Percentiles rank a stretch among this genome's conserved stretches.
These are phyloP conservation scores for Yamadazyma dendronema DNA, from an alignment of 1,139 yeast genomes.

Conservation along the genomic window DNA sequence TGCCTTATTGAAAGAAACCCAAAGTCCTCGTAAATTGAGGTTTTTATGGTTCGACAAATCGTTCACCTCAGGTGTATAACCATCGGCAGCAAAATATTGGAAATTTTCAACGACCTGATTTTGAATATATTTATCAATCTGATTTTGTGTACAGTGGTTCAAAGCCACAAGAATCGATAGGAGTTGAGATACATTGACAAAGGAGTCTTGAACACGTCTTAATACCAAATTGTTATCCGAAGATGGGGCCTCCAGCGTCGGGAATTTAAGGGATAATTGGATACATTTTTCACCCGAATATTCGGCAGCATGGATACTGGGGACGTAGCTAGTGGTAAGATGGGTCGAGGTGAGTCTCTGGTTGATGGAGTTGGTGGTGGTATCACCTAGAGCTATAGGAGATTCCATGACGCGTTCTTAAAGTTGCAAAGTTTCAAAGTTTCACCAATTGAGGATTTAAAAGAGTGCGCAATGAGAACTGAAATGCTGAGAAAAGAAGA, in stretches of 20 bases:
- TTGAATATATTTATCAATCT: constrained; percentile 28
- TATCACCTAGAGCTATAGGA: constrained; percentile 45
- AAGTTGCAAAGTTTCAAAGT: background rate
- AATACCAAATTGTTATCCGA: constrained; percentile 22
- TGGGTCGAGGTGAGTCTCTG: constrained; percentile 39
- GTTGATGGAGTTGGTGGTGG: constrained; percentile 43
- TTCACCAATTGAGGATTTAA: too few species aligned
- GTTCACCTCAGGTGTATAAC: constrained; percentile 24
- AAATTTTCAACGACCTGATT: constrained; percentile 35
- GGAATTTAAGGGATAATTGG: constrained; percentile 28
- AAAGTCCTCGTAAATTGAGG: constrained; percentile 31
- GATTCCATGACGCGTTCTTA: too few species aligned
- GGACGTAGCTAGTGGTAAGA: constrained; percentile 17
- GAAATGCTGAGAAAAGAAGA: background rate
- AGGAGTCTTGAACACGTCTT: constrained; percentile 47
- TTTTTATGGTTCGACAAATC: constrained; percentile 31
- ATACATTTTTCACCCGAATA: constrained; percentile 41
- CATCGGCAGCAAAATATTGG: constrained; percentile 26
- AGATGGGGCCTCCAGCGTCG: background rate
- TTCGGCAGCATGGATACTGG: constrained; percentile 30
- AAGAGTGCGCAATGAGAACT: too few species aligned
- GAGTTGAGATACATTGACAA: constrained; percentile 40
- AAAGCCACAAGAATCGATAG: constrained; percentile 32
- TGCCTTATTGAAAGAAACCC: constrained; percentile 49
- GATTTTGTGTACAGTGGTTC: constrained; percentile 24